Evolutionary conservation across 1,284 basidiomycete genomes (phyloP).

Genomic region (Sutorius eximius): DNA sequence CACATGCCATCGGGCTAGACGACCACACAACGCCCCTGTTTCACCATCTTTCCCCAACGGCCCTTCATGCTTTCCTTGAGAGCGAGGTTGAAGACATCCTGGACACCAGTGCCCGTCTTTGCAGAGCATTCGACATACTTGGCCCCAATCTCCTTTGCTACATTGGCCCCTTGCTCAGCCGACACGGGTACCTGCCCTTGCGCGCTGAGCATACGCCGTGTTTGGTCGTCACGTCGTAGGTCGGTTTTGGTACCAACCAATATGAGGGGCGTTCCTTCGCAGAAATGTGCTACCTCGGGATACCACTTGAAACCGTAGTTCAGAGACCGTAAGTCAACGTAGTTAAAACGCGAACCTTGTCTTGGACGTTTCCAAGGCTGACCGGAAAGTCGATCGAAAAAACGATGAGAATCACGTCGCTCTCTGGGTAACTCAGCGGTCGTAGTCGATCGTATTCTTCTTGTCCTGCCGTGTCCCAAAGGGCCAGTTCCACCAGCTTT

Average conservation of each 20-base stretch:
- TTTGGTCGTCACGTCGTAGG: slow-evolving; percentile 84
- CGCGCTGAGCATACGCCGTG: slow-evolving; percentile 87
- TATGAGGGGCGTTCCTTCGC: slow-evolving; percentile 89
- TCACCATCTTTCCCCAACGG: slow-evolving; percentile 71
- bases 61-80: slow-evolving; percentile 84
- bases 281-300: slow-evolving; percentile 97
- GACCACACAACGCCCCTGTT: slow-evolving; percentile 76
- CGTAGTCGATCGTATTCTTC: slow-evolving; percentile 96
- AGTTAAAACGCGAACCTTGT: slow-evolving; percentile 61
- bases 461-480: slow-evolving; percentile 99
- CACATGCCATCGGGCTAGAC: slow-evolving; percentile 43
- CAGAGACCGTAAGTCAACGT: slow-evolving; percentile 5
- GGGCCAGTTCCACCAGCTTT: slow-evolving; percentile 89
- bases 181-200: slow-evolving; percentile 88
- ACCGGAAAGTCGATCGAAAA: slow-evolving; percentile 98
- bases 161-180: slow-evolving; percentile 72
- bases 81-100: slow-evolving; percentile 91
- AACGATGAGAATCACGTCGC: slow-evolving; percentile 94
- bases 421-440: slow-evolving; percentile 94
- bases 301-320: slow-evolving; percentile 71
- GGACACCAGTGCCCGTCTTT: slow-evolving; percentile 86
- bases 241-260: slow-evolving; percentile 95
- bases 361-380: slow-evolving; percentile 90
- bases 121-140: slow-evolving; percentile 95
- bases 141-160: slow-evolving; percentile 93